Evolutionary conservation across 2,329 filamentous ascomycete species (phyloP).

Genomic region (Aspergillus thermomutatus): DNA sequence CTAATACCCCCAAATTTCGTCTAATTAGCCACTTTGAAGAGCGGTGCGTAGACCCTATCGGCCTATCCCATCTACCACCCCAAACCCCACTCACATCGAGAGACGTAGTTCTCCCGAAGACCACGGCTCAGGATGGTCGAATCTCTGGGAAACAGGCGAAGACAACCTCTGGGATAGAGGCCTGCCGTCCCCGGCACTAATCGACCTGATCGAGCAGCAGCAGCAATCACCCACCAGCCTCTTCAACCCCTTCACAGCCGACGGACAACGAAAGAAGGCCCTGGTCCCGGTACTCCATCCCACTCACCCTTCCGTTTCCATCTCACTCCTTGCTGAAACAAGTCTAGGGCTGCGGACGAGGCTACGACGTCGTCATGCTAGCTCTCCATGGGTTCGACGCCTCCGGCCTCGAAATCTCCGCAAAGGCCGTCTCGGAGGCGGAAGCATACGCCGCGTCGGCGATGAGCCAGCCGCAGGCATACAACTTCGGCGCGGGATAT

Average conservation of each 20-base stretch:
- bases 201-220: slow-evolving; percentile 26
- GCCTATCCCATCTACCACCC: background rate
- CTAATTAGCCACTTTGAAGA: background rate
- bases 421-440: slow-evolving; percentile 18
- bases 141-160: slow-evolving; percentile 22
- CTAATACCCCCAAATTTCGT: background rate
- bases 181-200: slow-evolving; percentile 25
- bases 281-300: slow-evolving; percentile 23
- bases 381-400: slow-evolving; percentile 29
- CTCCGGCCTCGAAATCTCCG: slow-evolving; percentile 25
- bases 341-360: slow-evolving; percentile 25
- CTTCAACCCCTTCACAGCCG: slow-evolving; percentile 14
- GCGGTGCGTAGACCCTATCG: background rate
- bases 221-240: slow-evolving; percentile 2
- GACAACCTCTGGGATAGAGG: slow-evolving; percentile 27
- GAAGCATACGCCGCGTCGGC: slow-evolving; percentile 19
- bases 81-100: background rate
- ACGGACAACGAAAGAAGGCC: slow-evolving; percentile 19
- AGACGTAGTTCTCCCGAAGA: background rate
- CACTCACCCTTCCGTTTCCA: background rate
- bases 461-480: slow-evolving; percentile 11
- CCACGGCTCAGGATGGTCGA: slow-evolving; percentile 10
- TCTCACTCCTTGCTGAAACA: background rate
- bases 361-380: slow-evolving; percentile 32
- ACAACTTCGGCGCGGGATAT: slow-evolving; percentile 16